A percentile compares a stretch with the other conserved stretches of the same genome.
Evolutionary conservation across 2,329 filamentous ascomycete species (phyloP).

Genomic region (Davidsoniella australis): DNA sequence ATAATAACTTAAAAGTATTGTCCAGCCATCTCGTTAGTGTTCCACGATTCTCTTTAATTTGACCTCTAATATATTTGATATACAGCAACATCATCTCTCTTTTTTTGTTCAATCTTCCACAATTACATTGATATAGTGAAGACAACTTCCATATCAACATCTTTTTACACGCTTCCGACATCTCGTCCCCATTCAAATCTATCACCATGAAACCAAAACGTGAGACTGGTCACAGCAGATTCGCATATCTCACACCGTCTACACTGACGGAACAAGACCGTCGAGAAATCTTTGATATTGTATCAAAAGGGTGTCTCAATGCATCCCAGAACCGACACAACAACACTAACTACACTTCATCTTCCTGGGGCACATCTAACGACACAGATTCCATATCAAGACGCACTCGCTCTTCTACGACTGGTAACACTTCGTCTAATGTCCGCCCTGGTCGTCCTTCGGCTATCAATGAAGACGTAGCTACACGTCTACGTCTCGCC

Average conservation of each 20-base stretch:
- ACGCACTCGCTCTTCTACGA: not conserved
- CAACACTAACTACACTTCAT: slow-evolving; percentile 4
- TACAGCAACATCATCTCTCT: not conserved
- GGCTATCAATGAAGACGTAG: slow-evolving; percentile 11
- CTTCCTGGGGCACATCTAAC: not conserved
- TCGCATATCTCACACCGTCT: slow-evolving; percentile 7
- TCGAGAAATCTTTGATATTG: slow-evolving; percentile 5
- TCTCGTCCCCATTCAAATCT: not conserved
- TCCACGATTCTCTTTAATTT: no score
- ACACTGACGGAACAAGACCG: slow-evolving; percentile 7
- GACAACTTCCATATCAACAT: not conserved
- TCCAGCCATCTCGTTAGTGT: no score
- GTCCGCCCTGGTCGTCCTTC: slow-evolving; percentile 6
- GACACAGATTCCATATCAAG: not conserved
- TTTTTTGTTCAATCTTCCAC: not conserved
- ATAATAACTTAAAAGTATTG: no score
- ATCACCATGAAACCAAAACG: not conserved
- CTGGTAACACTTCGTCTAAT: not conserved
- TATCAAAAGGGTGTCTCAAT: slow-evolving; percentile 4
- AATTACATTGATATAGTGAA: not conserved
- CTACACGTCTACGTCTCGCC: slow-evolving; percentile 7
- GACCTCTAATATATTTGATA: no score
- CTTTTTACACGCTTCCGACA: not conserved
- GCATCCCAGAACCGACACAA: slow-evolving; percentile 3
- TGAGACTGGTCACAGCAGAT: slow-evolving; percentile 9